Base-by-base conservation (phyloP, 1,284 basidiomycete genomes). In the Cryptococcus hybrid region DNA sequence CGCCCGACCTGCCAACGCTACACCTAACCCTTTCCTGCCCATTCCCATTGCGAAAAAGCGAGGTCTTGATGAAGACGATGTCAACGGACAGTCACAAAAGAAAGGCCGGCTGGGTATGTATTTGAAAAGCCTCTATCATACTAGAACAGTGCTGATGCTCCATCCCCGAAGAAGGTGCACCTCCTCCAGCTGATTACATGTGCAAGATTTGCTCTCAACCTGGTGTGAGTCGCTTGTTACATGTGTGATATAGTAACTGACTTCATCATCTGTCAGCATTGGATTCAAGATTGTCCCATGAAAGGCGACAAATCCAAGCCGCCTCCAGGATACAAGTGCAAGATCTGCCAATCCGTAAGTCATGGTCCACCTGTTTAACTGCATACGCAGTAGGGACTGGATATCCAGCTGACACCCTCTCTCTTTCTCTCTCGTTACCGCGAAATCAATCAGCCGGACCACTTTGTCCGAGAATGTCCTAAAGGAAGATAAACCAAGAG, bases 391-490 rank as follows among this genome's bases (percentile, higher is more conserved):
- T 30, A 30, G 30, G 30, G 2, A 30, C 30, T 4, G 30, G 30
- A 30, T 4, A 4, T 30, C 30, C 30, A 30, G 30, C 30, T 30
- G 30, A 30, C 30, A 3, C 30, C 3, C 3, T 30, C 30, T 30
- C 30, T 30, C 30, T 30, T 30, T 30, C 30, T 30, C 30, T 30
- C 8, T 7, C 43, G n/a, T 7, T 30, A 36, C 51, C 56, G 24
- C 50, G 30, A 15, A 54, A 24, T 34, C 43, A 52, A 11, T 37
- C 62, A 89, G 85, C 78, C 86, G 37, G 91, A 88, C 40, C 91
- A 93, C 74, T 85, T 90, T 65, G 83, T 93, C 54, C 88, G 89
- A 39, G 90, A 93, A 68, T 94, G 92, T 74, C 90, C 91, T 0
- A 86, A 86, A 84, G 71, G 82, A 89, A 62, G 84, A 64, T 38